Evolutionary conservation across 352 stramenopile species (phyloP).

Genomic region (Phytophthora pseudosyringae): DNA sequence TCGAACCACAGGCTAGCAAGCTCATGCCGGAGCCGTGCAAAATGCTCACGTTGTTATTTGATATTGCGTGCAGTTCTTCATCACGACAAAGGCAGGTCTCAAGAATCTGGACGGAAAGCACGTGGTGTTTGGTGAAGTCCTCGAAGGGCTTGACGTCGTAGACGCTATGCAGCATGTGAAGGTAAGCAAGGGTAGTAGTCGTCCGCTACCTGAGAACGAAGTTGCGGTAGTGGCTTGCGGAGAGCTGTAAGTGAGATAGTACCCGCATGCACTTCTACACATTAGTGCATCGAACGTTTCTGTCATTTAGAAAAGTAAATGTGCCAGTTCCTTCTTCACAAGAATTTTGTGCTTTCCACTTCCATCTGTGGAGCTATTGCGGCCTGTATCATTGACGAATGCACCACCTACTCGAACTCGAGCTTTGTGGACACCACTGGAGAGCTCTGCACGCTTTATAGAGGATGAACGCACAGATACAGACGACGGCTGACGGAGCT

Average conservation of each 20-base stretch:
- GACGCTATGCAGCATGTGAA: conserved; percentile 73
- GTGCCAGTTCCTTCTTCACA: conserved; percentile 65
- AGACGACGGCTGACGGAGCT: conserved; percentile 42
- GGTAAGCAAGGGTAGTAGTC: conserved; percentile 55
- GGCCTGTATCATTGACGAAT: conserved; percentile 25
- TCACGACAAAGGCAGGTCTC: conserved; percentile 69
- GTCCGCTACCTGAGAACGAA: conserved; percentile 60
- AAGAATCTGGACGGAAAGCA: conserved; percentile 94
- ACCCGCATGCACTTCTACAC: neutral
- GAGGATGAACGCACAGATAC: conserved; percentile 43
- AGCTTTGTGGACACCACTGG: conserved; percentile 58
- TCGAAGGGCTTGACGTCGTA: conserved; percentile 81
- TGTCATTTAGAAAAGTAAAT: conserved; percentile 61
- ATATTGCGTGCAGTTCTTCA: conserved; percentile 66
- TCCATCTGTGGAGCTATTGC: conserved; percentile 26
- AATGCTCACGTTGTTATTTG: conserved; percentile 1
- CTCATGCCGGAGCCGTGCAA: neutral
- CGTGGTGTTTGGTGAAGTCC: conserved; percentile 96
- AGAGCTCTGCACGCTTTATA: conserved; percentile 54
- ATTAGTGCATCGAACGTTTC: conserved; percentile 5
- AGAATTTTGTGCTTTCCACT: conserved; percentile 62
- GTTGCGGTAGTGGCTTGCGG: conserved; percentile 74
- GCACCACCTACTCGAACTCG: conserved; percentile 53
- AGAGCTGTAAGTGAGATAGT: conserved; percentile 40
- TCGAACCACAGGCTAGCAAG: neutral